A percentile compares a stretch with the other conserved stretches of the same genome.
Conservation (phyloP, 768 basidiomycete species). For the Tylopilus plumbeoviolaceoides region DNA sequence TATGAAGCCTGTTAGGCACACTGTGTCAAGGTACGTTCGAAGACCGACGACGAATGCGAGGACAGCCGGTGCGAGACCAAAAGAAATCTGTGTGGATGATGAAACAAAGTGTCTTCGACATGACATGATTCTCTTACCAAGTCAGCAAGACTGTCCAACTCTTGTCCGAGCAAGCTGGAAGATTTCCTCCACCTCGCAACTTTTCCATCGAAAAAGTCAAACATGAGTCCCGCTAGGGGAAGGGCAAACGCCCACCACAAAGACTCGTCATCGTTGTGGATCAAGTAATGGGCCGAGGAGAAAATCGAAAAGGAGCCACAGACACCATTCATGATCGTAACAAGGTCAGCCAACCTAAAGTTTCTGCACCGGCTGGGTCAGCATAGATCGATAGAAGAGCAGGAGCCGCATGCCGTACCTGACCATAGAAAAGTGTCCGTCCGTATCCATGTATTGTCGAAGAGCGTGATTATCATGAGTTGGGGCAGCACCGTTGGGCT, state of each 20-base stretch:
- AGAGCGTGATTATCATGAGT: slow-evolving; percentile 38
- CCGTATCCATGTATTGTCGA: slow-evolving; percentile 81
- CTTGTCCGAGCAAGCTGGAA: slow-evolving; percentile 93
- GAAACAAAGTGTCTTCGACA: slow-evolving; percentile 3
- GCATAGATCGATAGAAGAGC: slow-evolving; percentile 13
- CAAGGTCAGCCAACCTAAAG: slow-evolving; percentile 95
- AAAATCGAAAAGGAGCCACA: slow-evolving; percentile 96
- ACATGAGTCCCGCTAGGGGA: slow-evolving; percentile 92
- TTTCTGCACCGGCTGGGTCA: slow-evolving; percentile 52
- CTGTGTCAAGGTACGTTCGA: slow-evolving; percentile 85
- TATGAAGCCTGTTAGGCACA: slow-evolving; percentile 84
- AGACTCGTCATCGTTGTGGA: slow-evolving; percentile 72
- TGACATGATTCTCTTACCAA: slow-evolving; percentile 45
- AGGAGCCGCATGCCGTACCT: slow-evolving; percentile 49
- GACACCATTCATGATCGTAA: slow-evolving; percentile 98
- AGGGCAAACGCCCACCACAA: slow-evolving; percentile 84
- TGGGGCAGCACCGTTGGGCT: slow-evolving; percentile 16
- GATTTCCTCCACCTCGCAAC: slow-evolving; percentile 97
- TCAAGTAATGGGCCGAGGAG: slow-evolving; percentile 84
- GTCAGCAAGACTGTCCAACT: slow-evolving; percentile 95
- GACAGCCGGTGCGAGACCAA: slow-evolving; percentile 95
- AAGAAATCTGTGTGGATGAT: slow-evolving; percentile 69
- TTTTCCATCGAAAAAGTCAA: slow-evolving; percentile 97
- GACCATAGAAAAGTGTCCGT: slow-evolving; percentile 97
- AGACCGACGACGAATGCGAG: slow-evolving; percentile 89